Evolutionary conservation across 495 filamentous ascomycete species (phyloP).

Genomic region (Antarctomyces pellizariae): DNA sequence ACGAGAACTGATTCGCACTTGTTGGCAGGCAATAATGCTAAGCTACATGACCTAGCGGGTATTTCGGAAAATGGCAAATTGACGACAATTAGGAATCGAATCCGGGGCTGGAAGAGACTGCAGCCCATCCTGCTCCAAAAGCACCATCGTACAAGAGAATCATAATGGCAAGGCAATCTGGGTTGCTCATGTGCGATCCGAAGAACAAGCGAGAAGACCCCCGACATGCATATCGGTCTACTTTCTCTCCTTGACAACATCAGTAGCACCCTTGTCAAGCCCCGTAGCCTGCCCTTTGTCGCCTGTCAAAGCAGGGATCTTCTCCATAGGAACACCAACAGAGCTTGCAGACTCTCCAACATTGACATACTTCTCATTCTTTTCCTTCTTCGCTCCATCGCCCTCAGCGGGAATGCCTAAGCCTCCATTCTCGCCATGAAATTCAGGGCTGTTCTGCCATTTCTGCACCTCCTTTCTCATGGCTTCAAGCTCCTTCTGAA

Average conservation of each 20-base stretch:
- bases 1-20: no score
- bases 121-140: no score
- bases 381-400: slow-evolving; percentile 1
- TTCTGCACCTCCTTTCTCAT: slow-evolving; percentile 75
- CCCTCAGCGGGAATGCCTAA: slow-evolving; percentile 6
- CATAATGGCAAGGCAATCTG: no score
- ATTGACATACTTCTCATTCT: neutral
- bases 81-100: no score
- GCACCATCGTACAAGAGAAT: no score
- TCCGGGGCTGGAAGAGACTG: no score
- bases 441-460: slow-evolving; percentile 45
- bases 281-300: slow-evolving; percentile 19
- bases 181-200: no score
- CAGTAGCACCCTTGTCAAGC: slow-evolving; percentile 18
- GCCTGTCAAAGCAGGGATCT: slow-evolving; percentile 30
- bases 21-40: no score
- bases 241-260: slow-evolving; percentile 21
- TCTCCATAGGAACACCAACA: slow-evolving; percentile 24
- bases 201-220: neutral
- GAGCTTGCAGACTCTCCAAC: slow-evolving; percentile 3
- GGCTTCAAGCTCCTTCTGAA: slow-evolving; percentile 86
- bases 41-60: no score
- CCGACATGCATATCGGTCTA: neutral
- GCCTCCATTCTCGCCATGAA: slow-evolving; percentile 16
- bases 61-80: no score